phyloP scores from a whole-genome alignment of 352 stramenopile species.

The Phytopythium aichiense region DNA sequence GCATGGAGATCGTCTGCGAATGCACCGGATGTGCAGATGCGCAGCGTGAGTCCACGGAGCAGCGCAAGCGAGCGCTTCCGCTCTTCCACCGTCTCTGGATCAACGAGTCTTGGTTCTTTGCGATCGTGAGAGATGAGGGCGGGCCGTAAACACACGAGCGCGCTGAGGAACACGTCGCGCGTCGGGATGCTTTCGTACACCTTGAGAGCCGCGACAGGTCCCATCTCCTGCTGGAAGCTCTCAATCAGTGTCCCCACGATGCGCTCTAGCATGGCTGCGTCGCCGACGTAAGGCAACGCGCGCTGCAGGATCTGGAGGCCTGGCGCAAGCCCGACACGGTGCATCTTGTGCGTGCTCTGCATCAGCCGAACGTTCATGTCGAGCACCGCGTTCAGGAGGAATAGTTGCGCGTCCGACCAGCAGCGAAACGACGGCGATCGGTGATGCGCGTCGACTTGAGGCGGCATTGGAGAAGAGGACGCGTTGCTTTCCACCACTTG shows the following conservation, averaged over 20 bases:
- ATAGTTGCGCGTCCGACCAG: slow-evolving; percentile 64
- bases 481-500: neutral
- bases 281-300: slow-evolving; percentile 37
- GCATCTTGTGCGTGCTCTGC: slow-evolving; percentile 73
- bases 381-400: slow-evolving; percentile 65
- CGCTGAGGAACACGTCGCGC: slow-evolving; percentile 74
- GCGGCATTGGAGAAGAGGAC: neutral
- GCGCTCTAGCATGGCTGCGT: slow-evolving; percentile 42
- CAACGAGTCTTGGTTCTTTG: neutral
- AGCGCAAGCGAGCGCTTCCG: slow-evolving; percentile 23
- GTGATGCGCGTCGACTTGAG: neutral
- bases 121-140: slow-evolving; percentile 55
- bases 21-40: slow-evolving; percentile 67
- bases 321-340: slow-evolving; percentile 63
- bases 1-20: slow-evolving; percentile 65
- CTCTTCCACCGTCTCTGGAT: neutral
- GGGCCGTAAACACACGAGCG: slow-evolving; percentile 64
- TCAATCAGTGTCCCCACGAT: slow-evolving; percentile 53
- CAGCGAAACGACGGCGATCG: neutral
- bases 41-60: slow-evolving; percentile 54
- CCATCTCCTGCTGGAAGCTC: slow-evolving; percentile 80
- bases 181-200: slow-evolving; percentile 67
- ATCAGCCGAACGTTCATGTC: slow-evolving; percentile 72
- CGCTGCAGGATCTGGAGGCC: slow-evolving; percentile 66
- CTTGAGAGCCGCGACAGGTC: slow-evolving; percentile 45